Evolutionary conservation across 106 monocot genomes (phyloP), one percentile per base, ranked within the genome.

Genomic region (Dendrobium chrysotoxum): DNA sequence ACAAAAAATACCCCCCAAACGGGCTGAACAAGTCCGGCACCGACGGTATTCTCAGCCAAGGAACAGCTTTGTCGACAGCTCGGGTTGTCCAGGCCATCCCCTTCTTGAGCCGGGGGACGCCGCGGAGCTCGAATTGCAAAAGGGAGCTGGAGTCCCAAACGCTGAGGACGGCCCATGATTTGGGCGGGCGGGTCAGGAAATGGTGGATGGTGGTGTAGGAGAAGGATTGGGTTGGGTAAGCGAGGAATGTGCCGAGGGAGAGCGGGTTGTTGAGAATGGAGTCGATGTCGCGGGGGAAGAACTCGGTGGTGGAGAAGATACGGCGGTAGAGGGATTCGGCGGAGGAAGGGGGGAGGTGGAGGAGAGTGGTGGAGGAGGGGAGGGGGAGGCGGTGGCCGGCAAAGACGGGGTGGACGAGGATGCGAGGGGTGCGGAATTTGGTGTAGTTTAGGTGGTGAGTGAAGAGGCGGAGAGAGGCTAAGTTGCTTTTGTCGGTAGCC

Each of bases 201-300:
- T 75, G 25, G 12, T 84, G 81, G 13, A 71, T 20, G 38, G 42
- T 12, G 44, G 50, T 13, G 50, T 50, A 50, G 50, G 50, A 50
- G 50, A 50, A 15, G 15, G 50, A 0, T 11, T 13, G 50, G 11
- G 50, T 50, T 39, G 84, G 84, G 23, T 86, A 54, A 45, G 88
- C 85, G 58, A 94, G 45, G 85, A 90, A 92, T 30, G 88, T 94
- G 61, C 92, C 94, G 41, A 95, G 86, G 9, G 85, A 85, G n/a
- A 90, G 83, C 0, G 80, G 80, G 82, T 95, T 95, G 42, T 53
- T n/a, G 70, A 95, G 80, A 28, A 95, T 83, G 80, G 88, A 76
- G 75, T 90, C 92, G 88, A 95, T 92, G 88, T 95, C 94, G 55
- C 75, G 58, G 23, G 94, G 92, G 92, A 95, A 95, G 90, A 95